Base-by-base conservation (phyloP, 306 rosid species). In the Crataegus laevigata region DNA sequence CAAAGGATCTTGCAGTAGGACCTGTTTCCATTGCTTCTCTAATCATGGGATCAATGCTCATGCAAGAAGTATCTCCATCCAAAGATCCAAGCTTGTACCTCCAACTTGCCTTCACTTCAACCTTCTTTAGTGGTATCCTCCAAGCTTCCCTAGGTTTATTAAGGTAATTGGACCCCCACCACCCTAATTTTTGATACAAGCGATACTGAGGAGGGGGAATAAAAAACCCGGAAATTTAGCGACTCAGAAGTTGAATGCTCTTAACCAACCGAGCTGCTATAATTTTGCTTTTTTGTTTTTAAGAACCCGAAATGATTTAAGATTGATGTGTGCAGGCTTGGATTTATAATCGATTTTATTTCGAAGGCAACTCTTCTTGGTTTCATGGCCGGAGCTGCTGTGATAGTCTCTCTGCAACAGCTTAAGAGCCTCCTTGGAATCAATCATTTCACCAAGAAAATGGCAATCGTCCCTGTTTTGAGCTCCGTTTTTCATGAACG, bases 21-120 rank as follows among this genome's bases (percentile, higher is more conserved):
- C 98, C 97, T n/a, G 98, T 91, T 45, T 94, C 98, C 3, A 91
- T 94, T 75, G 98, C 98, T 40, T 94, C 98, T 32, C 96, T 94
- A 34, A 91, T 94, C 13, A 17, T 94, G 69, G 97, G 98, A 32
- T 89, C 96, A 10, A 94, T 94, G 98, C 79, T 94, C 2, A 85
- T 84, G 57, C 89, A 90, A 71, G 91, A 90, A 81, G 96, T 92
- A 6, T 92, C 98, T 74, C 98, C 98, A 22, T 29, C 84, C 11
- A 60, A 50, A 8, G 93, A 92, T 21, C 92, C 97, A 5, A 36
- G 74, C 73, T 79, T 91, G 82, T 94, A 88, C 72, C 96, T 94
- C 61, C 89, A 94, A 68, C 88, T 94, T 0, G 98, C 96, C 71
- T 87, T 94, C 25, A 87, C 96, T 75, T 81, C 98, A 61, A 94